Evolutionary conservation across 257 asterid species (phyloP).

Genomic region (Solanum infundibuliforme): DNA sequence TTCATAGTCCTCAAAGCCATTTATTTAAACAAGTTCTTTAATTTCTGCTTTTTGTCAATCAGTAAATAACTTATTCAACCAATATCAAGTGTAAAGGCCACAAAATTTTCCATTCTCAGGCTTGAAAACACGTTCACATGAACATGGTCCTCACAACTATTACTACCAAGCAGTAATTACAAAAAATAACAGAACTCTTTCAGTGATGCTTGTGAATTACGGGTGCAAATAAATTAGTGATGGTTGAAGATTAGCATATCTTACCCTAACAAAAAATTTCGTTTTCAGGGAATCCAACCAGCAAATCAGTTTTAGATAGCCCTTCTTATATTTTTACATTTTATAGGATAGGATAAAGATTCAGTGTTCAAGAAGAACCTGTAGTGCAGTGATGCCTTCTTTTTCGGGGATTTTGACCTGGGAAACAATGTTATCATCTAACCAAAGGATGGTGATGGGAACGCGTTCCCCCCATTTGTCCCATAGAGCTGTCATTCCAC

Average conservation of each 20-base stretch:
- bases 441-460: conserved; percentile 72
- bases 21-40: neutral
- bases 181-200: neutral
- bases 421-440: conserved; percentile 84
- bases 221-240: neutral
- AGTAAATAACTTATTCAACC: neutral
- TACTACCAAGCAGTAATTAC: neutral
- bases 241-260: neutral
- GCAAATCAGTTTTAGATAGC: neutral
- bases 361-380: conserved; percentile 24
- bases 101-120: neutral
- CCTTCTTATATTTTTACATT: neutral
- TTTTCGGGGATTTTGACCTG: conserved; percentile 77
- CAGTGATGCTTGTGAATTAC: neutral
- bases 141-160: neutral
- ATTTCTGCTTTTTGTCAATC: neutral
- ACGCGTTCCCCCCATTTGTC: conserved; percentile 91
- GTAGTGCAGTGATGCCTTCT: conserved; percentile 73
- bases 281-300: neutral
- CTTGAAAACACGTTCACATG: neutral
- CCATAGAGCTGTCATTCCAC: conserved; percentile 98
- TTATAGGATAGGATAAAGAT: neutral
- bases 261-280: neutral
- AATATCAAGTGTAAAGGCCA: neutral
- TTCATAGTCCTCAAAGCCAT: neutral